Evolutionary conservation across 176 grass and related monocot genomes (phyloP), one percentile per base, ranked within the genome.

Genomic region (Alloteropsis semialata): DNA sequence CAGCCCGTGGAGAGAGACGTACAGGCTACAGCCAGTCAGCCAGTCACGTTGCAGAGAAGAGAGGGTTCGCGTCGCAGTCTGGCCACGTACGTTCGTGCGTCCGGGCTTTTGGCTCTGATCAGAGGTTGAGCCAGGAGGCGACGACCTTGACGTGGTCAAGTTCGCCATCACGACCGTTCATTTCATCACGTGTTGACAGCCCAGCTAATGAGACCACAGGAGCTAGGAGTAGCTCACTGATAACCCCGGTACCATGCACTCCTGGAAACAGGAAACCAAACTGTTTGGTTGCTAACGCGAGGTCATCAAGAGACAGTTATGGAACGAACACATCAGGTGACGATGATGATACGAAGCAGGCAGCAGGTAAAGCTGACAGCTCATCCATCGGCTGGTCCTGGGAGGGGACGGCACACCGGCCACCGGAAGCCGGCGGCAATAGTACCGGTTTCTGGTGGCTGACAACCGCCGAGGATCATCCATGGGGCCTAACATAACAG

Each of bases 321-420:
- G 44, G 9, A 69, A n/a, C n/a, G n/a, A n/a, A n/a, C n/a, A n/a
- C n/a, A n/a, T n/a, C n/a, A n/a, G n/a, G n/a, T 14, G 66, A 72
- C 1, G 70, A 34, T 7, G 10, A 36, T 14, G 48, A 18, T 0
- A 33, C 0, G 70, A 0, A 22, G 43, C 5, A 9, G 19, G 19
- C 18, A 53, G 25, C 24, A 32, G 56, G 41, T 36, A 13, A 2
- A 62, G 38, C 30, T 37, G 48, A 67, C 82, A 84, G 36, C 72
- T 67, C 72, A 68, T 82, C 0, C 5, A n/a, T n/a, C n/a, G 55
- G 59, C 71, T 41, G 60, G 71, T 65, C 65, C 57, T 25, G 6
- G 25, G 70, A 75, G 43, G 8, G n/a, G 71, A 75, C 59, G n/a
- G 70, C 81, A 8, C 70, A 66, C 63, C 69, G 38, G 44, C 69